Evolutionary conservation across 1,284 basidiomycete genomes (phyloP), one percentile per base, ranked within the genome.

Genomic region (Kwoniella shivajii): DNA sequence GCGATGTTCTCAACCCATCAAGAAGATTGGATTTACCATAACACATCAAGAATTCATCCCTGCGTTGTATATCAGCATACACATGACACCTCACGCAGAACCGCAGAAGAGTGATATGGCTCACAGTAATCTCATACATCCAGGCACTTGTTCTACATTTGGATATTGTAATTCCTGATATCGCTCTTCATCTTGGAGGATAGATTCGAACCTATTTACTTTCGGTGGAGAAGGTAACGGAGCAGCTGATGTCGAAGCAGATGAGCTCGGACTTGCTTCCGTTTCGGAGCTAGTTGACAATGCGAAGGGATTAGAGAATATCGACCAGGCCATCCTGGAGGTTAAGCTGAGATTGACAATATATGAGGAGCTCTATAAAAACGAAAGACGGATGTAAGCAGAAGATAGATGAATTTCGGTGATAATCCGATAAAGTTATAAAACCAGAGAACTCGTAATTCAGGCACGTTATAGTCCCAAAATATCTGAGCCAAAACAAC

Each of bases 11-110:
- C 6, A 7, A 13, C 13, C 6, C 10, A 39, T 16, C 3, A 4
- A 44, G 24, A n/a, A 27, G 44, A 34, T 31, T 6, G 22, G 53
- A 60, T 73, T 37, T 63, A 86, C 90, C 84, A 71, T 89, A 86
- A 75, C 90, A 93, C 36, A 84, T 82, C 51, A 92, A 77, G 76
- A 88, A 91, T 24, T 85, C 84, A 73, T 93, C 90, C 58, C 77
- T 79, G 43, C 9, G 14, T 31, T 33, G 22, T 11, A 31, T 2
- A 37, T 46, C 18, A 44, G 29, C 24, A 38, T 6, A 48, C 14
- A 5, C 18, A 30, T 7, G 24, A 24, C 43, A 39, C 31, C 16
- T 54, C 22, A 34, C 38, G 5, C 24, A n/a, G 31, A 34, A 18
- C n/a, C 29, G 43, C 6, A 11, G 39, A 30, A 29, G 11, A 14